Evolutionary conservation across 1,139 yeast genomes (phyloP), one percentile per base, ranked within the genome.

Genomic region (Candida dubliniensis): DNA sequence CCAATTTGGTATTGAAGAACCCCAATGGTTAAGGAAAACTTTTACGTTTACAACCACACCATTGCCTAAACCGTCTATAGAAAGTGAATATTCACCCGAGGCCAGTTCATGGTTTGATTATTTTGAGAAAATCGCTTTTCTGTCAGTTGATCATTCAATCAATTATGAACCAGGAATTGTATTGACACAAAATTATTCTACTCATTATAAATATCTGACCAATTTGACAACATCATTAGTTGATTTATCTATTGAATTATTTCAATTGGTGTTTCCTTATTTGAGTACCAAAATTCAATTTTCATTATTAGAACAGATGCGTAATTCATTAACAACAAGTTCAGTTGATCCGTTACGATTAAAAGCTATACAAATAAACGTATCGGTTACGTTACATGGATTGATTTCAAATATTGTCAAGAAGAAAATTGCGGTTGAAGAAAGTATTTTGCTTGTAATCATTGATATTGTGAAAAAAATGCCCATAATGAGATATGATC

Each of bases 251-350:
- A 83, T 93, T 55, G 90, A 85, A 48, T 70, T 90, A 4, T 87
- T 90, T 56, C 82, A 87, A 9, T 58, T 77, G 8, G 74, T 86
- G 0, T 86, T 93, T 53, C 89, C 96, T 0, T 71, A 76, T 48
- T 76, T 93, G 54, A 80, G 91, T n/a, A 64, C 80, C 8, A 87
- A 89, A 50, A 86, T 93, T 45, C 97, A 93, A 58, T 84, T 86
- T 46, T 89, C 97, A 1, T 73, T 93, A 31, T 64, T 93, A 38
- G 98, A 91, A 53, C 90, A 85, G 48, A 67, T 93, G 49, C 75
- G 91, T 53, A 71, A 82, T 2, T 78, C 84, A 7, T 51, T 71
- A 13, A 63, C 66, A 2, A 57, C 70, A 1, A 57, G 58, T 31
- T 46, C 58, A 1, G 50, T 60, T 14, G 73, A 68, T 42, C 67